Evolutionary conservation across 2,329 filamentous ascomycete species (phyloP).

Genomic region (Grosmannia huntii): DNA sequence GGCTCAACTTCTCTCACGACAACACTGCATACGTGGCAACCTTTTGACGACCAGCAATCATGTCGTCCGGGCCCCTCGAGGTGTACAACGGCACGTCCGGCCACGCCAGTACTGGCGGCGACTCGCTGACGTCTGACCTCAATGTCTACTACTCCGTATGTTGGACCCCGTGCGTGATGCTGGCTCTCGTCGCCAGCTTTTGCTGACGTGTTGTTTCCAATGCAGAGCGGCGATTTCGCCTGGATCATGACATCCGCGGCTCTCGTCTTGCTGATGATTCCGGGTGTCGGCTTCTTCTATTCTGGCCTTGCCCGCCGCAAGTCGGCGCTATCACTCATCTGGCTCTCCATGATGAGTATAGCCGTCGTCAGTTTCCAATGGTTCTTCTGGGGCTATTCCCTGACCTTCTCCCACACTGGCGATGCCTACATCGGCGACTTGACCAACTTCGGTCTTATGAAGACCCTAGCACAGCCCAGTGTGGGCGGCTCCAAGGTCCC

Average conservation of each 20-base stretch:
- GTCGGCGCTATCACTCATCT: slow-evolving; percentile 76
- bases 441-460: slow-evolving; percentile 67
- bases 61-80: slow-evolving; percentile 13
- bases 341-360: slow-evolving; percentile 70
- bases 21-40: neutral
- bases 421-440: slow-evolving; percentile 69
- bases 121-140: slow-evolving; percentile 52
- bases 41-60: neutral
- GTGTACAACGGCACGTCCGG: slow-evolving; percentile 38
- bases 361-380: slow-evolving; percentile 78
- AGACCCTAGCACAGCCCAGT: slow-evolving; percentile 64
- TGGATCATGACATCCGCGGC: slow-evolving; percentile 69
- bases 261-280: slow-evolving; percentile 83
- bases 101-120: slow-evolving; percentile 33
- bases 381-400: slow-evolving; percentile 92
- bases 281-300: slow-evolving; percentile 91
- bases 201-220: neutral
- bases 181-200: neutral
- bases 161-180: neutral
- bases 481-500: slow-evolving; percentile 60
- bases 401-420: slow-evolving; percentile 71
- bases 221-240: slow-evolving; percentile 64
- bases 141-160: slow-evolving; percentile 59
- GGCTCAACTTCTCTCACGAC: neutral
- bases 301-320: slow-evolving; percentile 80